phyloP scores from a whole-genome alignment of 1,139 yeast genomes.

The Komagataea norvegica region DNA sequence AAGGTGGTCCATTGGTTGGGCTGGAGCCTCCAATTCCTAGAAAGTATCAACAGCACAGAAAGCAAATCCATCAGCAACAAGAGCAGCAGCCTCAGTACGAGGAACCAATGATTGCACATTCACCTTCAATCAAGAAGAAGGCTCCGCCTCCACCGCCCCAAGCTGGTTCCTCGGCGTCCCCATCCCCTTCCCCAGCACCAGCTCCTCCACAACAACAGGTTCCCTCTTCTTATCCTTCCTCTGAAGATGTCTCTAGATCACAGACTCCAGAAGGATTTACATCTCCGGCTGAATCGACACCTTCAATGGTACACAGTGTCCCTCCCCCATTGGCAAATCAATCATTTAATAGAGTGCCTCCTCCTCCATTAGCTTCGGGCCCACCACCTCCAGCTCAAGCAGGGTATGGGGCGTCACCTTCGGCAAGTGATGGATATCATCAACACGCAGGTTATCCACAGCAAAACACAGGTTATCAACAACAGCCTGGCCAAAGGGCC shows the following conservation, averaged over 20 bases:
- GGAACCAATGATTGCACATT: conserved; percentile 13
- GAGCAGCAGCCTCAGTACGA: conserved; percentile 5
- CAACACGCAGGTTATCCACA: conserved; percentile 13
- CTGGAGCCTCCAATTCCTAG: conserved; percentile 83
- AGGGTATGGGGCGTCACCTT: too few relatives aligned
- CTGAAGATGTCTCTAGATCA: conserved; percentile 1
- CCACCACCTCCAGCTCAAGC: conserved; percentile 28
- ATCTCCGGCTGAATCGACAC: conserved; percentile 8
- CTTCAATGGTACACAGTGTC: conserved; percentile 31
- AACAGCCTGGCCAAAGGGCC: conserved; percentile 19
- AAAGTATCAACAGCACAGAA: conserved; percentile 34
- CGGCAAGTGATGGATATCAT: too few relatives aligned
- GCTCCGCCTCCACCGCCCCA: conserved; percentile 53
- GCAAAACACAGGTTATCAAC: conserved; percentile 24
- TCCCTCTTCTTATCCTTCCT: conserved; percentile 23
- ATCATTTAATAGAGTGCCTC: conserved; percentile 24
- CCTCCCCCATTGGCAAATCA: conserved; percentile 24
- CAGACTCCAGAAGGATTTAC: conserved; percentile 11
- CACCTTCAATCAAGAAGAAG: conserved; percentile 34
- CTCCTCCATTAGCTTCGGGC: conserved; percentile 23
- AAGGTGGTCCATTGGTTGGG: conserved; percentile 84
- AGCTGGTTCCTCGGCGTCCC: conserved; percentile 15
- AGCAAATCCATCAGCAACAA: neutral
- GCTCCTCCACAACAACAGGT: conserved; percentile 24
- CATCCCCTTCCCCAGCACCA: conserved; percentile 18